A percentile compares a stretch with the other conserved stretches of the same genome.
These are phyloP conservation scores for Solanum neorickii DNA, from an alignment of 257 asterid species.

Conservation along the genomic window DNA sequence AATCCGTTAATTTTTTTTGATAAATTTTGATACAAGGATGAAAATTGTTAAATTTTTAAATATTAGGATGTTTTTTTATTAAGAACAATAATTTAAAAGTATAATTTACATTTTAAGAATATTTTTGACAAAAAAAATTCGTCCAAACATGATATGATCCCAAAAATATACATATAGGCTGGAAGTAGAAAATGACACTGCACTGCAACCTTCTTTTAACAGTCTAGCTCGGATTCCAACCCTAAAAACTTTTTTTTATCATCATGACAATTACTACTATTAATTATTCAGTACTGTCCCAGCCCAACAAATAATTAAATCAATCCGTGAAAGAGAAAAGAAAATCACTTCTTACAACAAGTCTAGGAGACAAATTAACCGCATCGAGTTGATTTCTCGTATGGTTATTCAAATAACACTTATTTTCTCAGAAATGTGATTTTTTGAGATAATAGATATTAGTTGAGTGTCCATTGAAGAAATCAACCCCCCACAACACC, in stretches of 20 bases:
- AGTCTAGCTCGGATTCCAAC: slow-evolving; percentile 18
- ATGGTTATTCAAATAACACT: background rate
- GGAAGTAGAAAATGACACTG: slow-evolving; percentile 50
- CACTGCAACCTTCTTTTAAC: slow-evolving; percentile 38
- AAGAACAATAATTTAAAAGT: no score
- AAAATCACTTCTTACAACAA: background rate
- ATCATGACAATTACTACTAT: background rate
- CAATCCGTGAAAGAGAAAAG: background rate
- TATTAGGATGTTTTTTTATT: no score
- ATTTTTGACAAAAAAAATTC: background rate
- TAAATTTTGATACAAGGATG: no score
- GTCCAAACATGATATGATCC: background rate
- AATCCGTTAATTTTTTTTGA: no score
- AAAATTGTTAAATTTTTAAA: no score
- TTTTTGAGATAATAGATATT: background rate
- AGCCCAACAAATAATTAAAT: background rate
- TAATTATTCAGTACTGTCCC: background rate
- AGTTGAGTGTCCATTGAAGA: background rate
- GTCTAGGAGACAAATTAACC: background rate
- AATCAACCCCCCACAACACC: background rate
- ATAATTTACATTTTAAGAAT: no score
- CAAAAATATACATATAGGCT: background rate
- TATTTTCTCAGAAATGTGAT: background rate
- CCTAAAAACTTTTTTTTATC: slow-evolving; percentile 12
- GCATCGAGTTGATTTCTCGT: background rate